Conservation (phyloP, 1,284 basidiomycete genomes). For the Irpex rosettiformis region DNA sequence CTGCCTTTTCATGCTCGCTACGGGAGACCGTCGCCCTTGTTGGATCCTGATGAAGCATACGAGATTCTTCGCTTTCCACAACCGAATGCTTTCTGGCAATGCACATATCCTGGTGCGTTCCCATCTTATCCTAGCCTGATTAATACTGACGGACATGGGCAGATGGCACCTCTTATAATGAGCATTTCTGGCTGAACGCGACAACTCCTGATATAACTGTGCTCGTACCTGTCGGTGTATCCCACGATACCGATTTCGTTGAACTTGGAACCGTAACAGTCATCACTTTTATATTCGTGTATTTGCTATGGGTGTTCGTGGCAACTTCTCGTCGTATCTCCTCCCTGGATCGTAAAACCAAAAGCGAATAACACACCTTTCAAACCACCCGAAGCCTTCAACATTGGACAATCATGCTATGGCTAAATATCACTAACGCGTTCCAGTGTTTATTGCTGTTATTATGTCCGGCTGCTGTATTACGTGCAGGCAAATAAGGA, state of each 20-base stretch:
- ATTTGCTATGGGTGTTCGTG: constrained; percentile 27
- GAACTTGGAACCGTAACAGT: constrained; percentile 18
- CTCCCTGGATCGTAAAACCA: neutral
- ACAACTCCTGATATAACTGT: constrained; percentile 1
- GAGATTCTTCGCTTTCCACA: constrained; percentile 26
- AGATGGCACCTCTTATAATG: neutral
- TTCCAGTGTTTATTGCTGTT: neutral
- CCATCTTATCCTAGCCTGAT: neutral
- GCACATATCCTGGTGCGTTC: constrained; percentile 20
- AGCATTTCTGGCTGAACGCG: neutral
- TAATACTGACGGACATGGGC: neutral
- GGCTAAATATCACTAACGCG: neutral
- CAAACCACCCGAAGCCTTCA: neutral
- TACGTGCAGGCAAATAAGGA: neutral
- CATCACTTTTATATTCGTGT: constrained; percentile 38
- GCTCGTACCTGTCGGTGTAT: neutral
- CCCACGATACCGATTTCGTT: neutral
- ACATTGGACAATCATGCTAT: constrained; percentile 18
- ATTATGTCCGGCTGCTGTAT: neutral
- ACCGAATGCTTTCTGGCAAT: constrained; percentile 40
- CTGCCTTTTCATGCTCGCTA: constrained; percentile 49
- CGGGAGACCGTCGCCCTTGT: constrained; percentile 24
- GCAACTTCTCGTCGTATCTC: constrained; percentile 20
- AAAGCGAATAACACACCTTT: neutral
- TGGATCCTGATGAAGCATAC: constrained; percentile 17